Evolutionary conservation across 768 basidiomycete genomes (phyloP), one percentile per base, ranked within the genome.

Genomic region (Lanmaoa rubissima): DNA sequence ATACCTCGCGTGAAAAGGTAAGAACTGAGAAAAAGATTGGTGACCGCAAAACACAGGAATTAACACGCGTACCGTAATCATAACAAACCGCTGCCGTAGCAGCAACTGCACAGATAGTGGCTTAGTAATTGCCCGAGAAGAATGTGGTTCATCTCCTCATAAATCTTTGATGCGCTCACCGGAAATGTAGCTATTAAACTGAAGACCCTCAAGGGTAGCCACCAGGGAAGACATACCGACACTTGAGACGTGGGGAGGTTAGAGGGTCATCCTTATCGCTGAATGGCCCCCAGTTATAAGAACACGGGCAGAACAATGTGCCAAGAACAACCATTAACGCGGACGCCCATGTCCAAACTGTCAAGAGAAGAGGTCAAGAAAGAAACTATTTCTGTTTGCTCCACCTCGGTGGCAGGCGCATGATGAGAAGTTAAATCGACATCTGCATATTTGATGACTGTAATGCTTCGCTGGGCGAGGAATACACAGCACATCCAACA

Each of bases 1-100:
- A 28, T 35, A 53, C 60, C 51, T 61, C 60, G 7, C 51, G 42
- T 12, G 53, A 31, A 35, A 59, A 46, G 12, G 47, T 61, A 24
- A 61, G 53, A 32, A 17, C 60, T 61, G 24, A 49, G n/a, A 35
- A 40, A 38, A 34, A 17, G 5, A 2, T 61, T 0, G 51, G 16
- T n/a, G 11, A 13, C 19, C 16, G 53, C 24, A 5, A 4, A 26
- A 39, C 7, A n/a, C 2, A 21, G 16, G 21, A 31, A 42, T n/a
- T 17, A 3, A 38, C 4, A 13, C 26, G 26, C 53, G 1, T 35
- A 61, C 60, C 21, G 17, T 61, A 59, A 19, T 61, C 60, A 44
- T 59, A 61, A 45, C 6, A 55, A 45, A 59, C 58, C 6, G 5
- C 47, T 26, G 47, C 10, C 5, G 19, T 13, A 2, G 44, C 36